Conservation (phyloP, 331 rosid species). For the Arachis monticola region DNA sequence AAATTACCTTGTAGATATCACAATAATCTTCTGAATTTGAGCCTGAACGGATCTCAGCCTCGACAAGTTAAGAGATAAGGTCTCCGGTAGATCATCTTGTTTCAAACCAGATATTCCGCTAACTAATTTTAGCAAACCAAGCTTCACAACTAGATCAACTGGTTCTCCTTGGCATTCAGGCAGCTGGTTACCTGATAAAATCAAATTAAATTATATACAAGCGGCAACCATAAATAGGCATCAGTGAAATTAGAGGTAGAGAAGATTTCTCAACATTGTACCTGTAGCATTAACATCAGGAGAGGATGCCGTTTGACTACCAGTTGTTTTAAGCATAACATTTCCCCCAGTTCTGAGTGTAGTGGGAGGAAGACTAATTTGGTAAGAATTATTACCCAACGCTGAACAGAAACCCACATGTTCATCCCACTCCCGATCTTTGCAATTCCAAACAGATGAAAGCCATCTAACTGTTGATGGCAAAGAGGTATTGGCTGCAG, state of each 20-base stretch:
- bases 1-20: slow-evolving; percentile 67
- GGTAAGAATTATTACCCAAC: slow-evolving; percentile 51
- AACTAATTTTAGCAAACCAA: slow-evolving; percentile 76
- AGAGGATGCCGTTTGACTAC: slow-evolving; percentile 39
- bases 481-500: slow-evolving; percentile 63
- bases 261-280: slow-evolving; percentile 28
- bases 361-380: slow-evolving; percentile 63
- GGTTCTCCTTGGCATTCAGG: slow-evolving; percentile 80
- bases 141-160: slow-evolving; percentile 76
- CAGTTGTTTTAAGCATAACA: slow-evolving; percentile 49
- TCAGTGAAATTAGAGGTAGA: slow-evolving; percentile 1
- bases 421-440: slow-evolving; percentile 89
- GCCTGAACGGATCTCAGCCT: slow-evolving; percentile 92
- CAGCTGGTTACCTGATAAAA: slow-evolving; percentile 58
- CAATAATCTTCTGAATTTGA: slow-evolving; percentile 86
- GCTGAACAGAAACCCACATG: slow-evolving; percentile 50
- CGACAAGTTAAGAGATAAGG: slow-evolving; percentile 65
- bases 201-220: slow-evolving; percentile 21
- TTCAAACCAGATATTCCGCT: slow-evolving; percentile 74
- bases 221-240: slow-evolving; percentile 3
- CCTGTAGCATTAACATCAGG: slow-evolving; percentile 54
- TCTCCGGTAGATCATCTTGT: slow-evolving; percentile 74
- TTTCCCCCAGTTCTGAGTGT: slow-evolving; percentile 83
- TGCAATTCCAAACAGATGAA: slow-evolving; percentile 61
- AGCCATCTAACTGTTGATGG: slow-evolving; percentile 75